A percentile compares a stretch with the other conserved stretches of the same genome.
phyloP scores from a whole-genome alignment of 2,329 filamentous ascomycete genomes.

The Neonectria magnoliae region DNA sequence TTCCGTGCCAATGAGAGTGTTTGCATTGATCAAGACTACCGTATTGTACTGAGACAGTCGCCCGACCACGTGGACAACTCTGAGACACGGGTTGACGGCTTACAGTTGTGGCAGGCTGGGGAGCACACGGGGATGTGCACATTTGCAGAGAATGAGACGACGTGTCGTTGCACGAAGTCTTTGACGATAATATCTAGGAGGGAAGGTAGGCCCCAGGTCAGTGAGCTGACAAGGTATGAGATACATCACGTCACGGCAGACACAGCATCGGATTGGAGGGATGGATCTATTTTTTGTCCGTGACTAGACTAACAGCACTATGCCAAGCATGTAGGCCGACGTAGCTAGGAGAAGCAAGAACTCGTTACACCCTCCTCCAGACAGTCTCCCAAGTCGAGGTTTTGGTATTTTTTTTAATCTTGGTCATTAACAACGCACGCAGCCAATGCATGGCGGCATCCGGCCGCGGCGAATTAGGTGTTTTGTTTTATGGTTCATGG shows the following conservation, averaged over 20 bases:
- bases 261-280: conserved; percentile 26
- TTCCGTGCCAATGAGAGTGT: neutral
- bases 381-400: conserved; percentile 36
- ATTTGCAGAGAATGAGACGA: neutral
- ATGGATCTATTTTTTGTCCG: conserved; percentile 40
- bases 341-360: conserved; percentile 26
- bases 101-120: neutral
- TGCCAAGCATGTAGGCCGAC: conserved; percentile 35
- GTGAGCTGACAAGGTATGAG: too few species aligned
- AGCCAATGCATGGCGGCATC: conserved; percentile 22
- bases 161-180: neutral
- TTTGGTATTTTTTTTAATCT: conserved; percentile 38
- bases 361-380: conserved; percentile 37
- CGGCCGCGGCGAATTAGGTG: conserved; percentile 36
- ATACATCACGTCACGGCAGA: neutral
- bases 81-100: neutral
- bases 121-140: neutral
- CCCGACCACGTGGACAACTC: neutral
- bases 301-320: conserved; percentile 38
- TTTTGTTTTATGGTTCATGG: conserved; percentile 35
- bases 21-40: neutral
- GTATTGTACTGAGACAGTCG: neutral
- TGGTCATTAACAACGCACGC: conserved; percentile 40
- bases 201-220: neutral
- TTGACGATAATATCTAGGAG: neutral